Evolutionary conservation across 2,329 filamentous ascomycete species (phyloP).

Genomic region (Aspergillus niger): DNA sequence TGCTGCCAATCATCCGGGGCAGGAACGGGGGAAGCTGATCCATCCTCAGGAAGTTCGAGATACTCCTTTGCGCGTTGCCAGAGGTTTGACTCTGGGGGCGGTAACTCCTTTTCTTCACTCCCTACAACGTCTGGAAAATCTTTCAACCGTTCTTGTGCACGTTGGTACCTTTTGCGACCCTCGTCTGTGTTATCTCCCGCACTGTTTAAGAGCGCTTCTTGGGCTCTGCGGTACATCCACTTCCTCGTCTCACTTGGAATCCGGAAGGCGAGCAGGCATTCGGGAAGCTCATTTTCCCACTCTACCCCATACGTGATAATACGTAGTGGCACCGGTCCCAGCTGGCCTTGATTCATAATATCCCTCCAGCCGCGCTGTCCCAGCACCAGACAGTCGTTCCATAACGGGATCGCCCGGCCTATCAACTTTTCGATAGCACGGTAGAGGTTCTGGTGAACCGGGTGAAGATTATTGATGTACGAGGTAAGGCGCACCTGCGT

Average conservation of each 20-base stretch:
- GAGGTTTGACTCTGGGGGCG: not conserved
- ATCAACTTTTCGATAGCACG: not conserved
- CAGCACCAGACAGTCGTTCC: not conserved
- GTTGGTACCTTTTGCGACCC: not conserved
- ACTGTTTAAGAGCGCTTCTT: too few species aligned
- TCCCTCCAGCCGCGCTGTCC: not conserved
- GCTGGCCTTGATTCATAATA: not conserved
- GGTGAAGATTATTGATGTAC: slow-evolving; percentile 2
- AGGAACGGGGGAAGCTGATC: not conserved
- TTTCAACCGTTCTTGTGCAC: not conserved
- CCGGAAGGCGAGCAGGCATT: not conserved
- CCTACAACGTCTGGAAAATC: not conserved
- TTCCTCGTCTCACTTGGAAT: too few species aligned
- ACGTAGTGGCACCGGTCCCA: not conserved
- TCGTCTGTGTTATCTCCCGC: not conserved
- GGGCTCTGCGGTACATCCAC: too few species aligned
- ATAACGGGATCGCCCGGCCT: not conserved
- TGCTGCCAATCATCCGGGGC: not conserved
- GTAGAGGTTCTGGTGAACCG: not conserved
- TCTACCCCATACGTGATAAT: not conserved
- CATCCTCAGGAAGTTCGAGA: not conserved
- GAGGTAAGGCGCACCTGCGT: slow-evolving; percentile 1
- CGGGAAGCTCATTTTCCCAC: not conserved
- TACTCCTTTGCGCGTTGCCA: slow-evolving; percentile 1
- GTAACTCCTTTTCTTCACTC: not conserved